These are phyloP conservation scores for Psilocybe mexicana DNA, from an alignment of 1,284 basidiomycete species.

Conservation along the genomic window DNA sequence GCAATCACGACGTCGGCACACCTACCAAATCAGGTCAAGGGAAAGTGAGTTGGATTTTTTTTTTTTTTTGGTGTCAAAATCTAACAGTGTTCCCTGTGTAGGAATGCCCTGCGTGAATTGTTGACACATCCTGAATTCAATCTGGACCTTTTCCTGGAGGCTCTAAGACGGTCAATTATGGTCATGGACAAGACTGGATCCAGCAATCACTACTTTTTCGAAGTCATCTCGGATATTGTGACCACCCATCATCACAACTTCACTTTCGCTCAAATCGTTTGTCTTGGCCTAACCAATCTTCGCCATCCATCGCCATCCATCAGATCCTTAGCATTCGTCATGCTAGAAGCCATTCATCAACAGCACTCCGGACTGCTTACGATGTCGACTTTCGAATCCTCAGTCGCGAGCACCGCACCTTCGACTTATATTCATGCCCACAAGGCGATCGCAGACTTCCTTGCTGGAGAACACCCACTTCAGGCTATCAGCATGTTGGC, in stretches of 20 bases:
- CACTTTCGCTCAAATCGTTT: slow-evolving; percentile 76
- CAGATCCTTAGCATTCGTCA: slow-evolving; percentile 77
- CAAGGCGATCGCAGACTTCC: slow-evolving; percentile 72
- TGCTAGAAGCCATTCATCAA: slow-evolving; percentile 75
- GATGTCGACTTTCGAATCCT: slow-evolving; percentile 73
- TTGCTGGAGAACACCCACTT: slow-evolving; percentile 80
- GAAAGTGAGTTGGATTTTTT: slow-evolving; percentile 52
- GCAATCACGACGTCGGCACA: slow-evolving; percentile 67
- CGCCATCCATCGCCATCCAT: slow-evolving; percentile 72
- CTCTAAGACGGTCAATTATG: slow-evolving; percentile 74
- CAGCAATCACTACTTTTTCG: slow-evolving; percentile 73
- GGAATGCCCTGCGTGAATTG: slow-evolving; percentile 79
- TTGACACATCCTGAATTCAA: slow-evolving; percentile 65
- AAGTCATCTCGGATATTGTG: slow-evolving; percentile 76
- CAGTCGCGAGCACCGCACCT: slow-evolving; percentile 73
- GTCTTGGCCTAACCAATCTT: slow-evolving; percentile 83
- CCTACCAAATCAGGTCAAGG: slow-evolving; percentile 48
- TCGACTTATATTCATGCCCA: slow-evolving; percentile 84
- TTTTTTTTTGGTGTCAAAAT: neutral
- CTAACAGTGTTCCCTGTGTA: slow-evolving; percentile 32
- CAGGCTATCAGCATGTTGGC: slow-evolving; percentile 70
- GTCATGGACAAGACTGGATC: slow-evolving; percentile 52
- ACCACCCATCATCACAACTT: slow-evolving; percentile 65
- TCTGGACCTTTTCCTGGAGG: slow-evolving; percentile 65
- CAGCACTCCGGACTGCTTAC: slow-evolving; percentile 60